Conservation (phyloP, 495 filamentous ascomycete species). For the Cenococcum geophilum region DNA sequence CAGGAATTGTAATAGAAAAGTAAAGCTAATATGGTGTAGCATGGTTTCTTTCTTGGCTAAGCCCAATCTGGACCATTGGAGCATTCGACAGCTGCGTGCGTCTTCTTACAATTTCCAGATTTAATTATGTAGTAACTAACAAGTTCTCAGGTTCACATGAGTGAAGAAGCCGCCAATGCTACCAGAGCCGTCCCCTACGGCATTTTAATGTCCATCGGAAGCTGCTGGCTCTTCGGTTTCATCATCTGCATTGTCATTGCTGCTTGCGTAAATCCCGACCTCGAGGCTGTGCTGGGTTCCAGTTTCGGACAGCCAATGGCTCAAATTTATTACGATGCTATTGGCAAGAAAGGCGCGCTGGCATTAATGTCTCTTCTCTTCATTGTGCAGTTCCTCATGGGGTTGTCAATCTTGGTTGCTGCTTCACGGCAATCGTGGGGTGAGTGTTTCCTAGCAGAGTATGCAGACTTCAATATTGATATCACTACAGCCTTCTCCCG, state of each 20-base stretch:
- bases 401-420: conserved; percentile 50
- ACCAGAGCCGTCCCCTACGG: conserved; percentile 56
- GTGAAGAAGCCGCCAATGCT: conserved; percentile 60
- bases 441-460: conserved; percentile 1
- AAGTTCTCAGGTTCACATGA: conserved; percentile 52
- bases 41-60: conserved; percentile 61
- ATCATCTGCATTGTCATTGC: conserved; percentile 49
- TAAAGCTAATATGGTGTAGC: conserved; percentile 33
- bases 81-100: conserved; percentile 41
- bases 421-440: conserved; percentile 52
- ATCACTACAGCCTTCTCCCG: conserved; percentile 47
- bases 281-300: conserved; percentile 39
- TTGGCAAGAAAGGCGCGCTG: conserved; percentile 49
- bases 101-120: not conserved
- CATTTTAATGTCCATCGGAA: conserved; percentile 51
- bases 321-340: conserved; percentile 51
- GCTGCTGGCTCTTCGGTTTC: conserved; percentile 49
- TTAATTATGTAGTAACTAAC: conserved; percentile 28
- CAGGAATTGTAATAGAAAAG: not conserved
- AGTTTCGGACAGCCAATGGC: conserved; percentile 51
- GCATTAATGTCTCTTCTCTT: conserved; percentile 54
- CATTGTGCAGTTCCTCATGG: conserved; percentile 52
- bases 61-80: conserved; percentile 63
- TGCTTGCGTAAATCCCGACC: conserved; percentile 44
- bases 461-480: not conserved